Evolutionary conservation across 1,284 basidiomycete species (phyloP).

Genomic region (Neonothopanus nambi): DNA sequence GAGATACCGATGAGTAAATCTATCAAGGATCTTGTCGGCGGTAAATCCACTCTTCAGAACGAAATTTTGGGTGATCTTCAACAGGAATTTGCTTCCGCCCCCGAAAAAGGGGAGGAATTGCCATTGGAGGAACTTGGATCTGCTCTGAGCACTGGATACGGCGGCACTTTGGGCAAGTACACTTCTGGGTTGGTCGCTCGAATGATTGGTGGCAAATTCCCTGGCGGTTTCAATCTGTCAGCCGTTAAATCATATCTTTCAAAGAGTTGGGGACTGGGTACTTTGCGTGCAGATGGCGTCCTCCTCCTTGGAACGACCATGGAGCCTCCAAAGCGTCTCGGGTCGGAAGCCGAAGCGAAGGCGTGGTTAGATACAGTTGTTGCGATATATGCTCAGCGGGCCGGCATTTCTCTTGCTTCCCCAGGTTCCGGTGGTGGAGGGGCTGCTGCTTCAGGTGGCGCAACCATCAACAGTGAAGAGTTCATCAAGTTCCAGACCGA

Average conservation of each 20-base stretch:
- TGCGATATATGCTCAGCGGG: conserved; percentile 80
- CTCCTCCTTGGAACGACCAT: conserved; percentile 88
- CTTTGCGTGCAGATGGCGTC: conserved; percentile 88
- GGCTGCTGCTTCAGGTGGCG: conserved; percentile 64
- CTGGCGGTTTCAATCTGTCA: conserved; percentile 96
- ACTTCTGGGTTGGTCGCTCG: conserved; percentile 91
- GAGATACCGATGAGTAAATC: conserved; percentile 93
- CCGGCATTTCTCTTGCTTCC: conserved; percentile 84
- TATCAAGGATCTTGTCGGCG: conserved; percentile 97
- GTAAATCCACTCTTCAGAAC: conserved; percentile 97
- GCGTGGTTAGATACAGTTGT: conserved; percentile 91
- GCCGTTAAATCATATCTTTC: conserved; percentile 88
- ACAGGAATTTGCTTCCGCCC: conserved; percentile 86
- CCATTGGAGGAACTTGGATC: conserved; percentile 94
- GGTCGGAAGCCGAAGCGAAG: conserved; percentile 91
- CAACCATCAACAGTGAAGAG: conserved; percentile 96
- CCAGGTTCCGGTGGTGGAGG: conserved; percentile 61
- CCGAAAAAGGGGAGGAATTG: conserved; percentile 97
- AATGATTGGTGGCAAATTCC: conserved; percentile 94
- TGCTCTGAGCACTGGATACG: conserved; percentile 80
- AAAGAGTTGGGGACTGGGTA: conserved; percentile 93
- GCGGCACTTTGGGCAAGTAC: conserved; percentile 92
- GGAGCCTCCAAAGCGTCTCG: conserved; percentile 93
- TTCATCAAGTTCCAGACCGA: conserved; percentile 95
- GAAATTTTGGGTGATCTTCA: conserved; percentile 95